Base-by-base conservation (phyloP, 805 yeast species). In the Wilhelminamyces savonicus region DNA sequence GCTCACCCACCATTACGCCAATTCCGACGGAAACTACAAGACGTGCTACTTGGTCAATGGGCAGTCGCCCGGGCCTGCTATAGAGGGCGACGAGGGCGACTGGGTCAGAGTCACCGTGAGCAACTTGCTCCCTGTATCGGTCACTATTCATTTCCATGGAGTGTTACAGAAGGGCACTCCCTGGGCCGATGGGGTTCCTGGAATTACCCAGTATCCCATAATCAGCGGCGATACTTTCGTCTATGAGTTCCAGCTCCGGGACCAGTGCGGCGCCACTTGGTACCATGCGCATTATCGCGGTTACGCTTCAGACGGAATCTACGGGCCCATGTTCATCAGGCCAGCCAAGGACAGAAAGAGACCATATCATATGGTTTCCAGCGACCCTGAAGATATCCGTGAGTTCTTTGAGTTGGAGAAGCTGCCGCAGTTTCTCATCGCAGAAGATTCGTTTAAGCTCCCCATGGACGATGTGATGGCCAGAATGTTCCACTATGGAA, bases 81-180 rank as follows among this genome's bases (percentile, higher is more conserved):
- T 74, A 2, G 54, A 56, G 7, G 59, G 50, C 2, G 44, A 48
- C 19, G 59, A 54, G 30, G 36, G 68, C 53, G 38, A 53, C 46
- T 32, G 61, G 56, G 34, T 57, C 1, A 35, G 34, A 5, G 59
- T 72, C 2, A 50, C 50, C 2, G 55, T 70, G 11, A 40, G 44
- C 23, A 74, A 73, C 39, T 41, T 47, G 13, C 48, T 64, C 5
- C 44, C 53, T n/a, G 57, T 54, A 3, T 44, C 61, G 0, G 62
- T 71, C 0, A 41, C 73, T 1, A 28, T 73, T n/a, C 80, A 74
- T 39, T 72, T 70, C 47, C 79, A 74, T 37, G 79, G 80, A 1
- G 40, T 73, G 30, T 52, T 57, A 7, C 74, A 69, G 34, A 52
- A 56, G 8, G 68, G 65, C 2, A 62, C 74, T 7, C 62, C 64